Evolutionary conservation across 768 basidiomycete genomes (phyloP).

Genomic region (Lactifluus hygrophoroides): DNA sequence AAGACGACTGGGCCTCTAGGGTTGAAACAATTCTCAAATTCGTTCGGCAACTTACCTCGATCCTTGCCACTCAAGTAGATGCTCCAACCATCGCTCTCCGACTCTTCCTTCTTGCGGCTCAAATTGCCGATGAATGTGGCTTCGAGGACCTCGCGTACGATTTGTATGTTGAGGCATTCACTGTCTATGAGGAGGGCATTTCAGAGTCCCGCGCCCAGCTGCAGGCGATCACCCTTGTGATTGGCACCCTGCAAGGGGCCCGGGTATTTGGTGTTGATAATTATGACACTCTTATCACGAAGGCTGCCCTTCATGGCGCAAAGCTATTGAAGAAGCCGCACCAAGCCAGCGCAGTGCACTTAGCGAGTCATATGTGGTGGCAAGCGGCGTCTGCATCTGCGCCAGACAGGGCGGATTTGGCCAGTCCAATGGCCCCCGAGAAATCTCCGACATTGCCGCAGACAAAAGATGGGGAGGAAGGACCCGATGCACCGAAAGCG

Average conservation of each 20-base stretch:
- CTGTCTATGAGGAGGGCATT: conserved; percentile 95
- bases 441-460: conserved; percentile 28
- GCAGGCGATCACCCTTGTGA: conserved; percentile 94
- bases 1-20: conserved; percentile 79
- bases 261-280: conserved; percentile 91
- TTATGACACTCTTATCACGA: conserved; percentile 96
- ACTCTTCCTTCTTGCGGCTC: conserved; percentile 90
- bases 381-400: conserved; percentile 50
- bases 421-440: conserved; percentile 24
- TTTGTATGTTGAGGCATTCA: conserved; percentile 95
- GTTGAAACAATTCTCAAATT: conserved; percentile 90
- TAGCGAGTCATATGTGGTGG: conserved; percentile 99
- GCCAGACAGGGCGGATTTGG: conserved; percentile 37
- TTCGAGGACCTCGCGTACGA: conserved; percentile 97
- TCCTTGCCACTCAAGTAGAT: conserved; percentile 89
- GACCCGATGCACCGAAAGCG: conserved; percentile 27
- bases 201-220: conserved; percentile 93
- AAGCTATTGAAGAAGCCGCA: conserved; percentile 97
- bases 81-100: conserved; percentile 88
- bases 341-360: conserved; percentile 88
- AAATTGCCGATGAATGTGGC: conserved; percentile 89
- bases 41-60: conserved; percentile 85
- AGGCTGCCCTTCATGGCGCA: conserved; percentile 95
- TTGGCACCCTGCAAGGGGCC: conserved; percentile 81
- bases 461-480: conserved; percentile 37